A percentile compares a stretch with the other conserved stretches of the same genome.
Evolutionary conservation across 768 basidiomycete genomes (phyloP).

Genomic region (Hirschioporus abietinus): DNA sequence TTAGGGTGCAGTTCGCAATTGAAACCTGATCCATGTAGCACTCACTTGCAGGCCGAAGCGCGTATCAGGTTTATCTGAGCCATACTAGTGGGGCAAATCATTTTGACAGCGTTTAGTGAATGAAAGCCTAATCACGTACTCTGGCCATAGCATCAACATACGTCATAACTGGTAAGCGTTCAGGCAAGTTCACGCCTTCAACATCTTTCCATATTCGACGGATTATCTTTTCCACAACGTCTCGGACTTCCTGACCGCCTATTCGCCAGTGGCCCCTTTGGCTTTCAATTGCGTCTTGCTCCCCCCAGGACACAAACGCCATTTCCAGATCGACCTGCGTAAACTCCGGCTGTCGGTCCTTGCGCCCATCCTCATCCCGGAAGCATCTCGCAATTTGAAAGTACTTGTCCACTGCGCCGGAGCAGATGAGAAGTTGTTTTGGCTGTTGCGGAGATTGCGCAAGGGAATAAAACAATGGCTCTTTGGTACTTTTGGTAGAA

Average conservation of each 20-base stretch:
- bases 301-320: conserved; percentile 87
- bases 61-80: conserved; percentile 92
- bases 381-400: conserved; percentile 94
- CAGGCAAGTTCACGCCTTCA: conserved; percentile 56
- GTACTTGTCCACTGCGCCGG: conserved; percentile 85
- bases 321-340: conserved; percentile 97
- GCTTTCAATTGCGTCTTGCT: conserved; percentile 14
- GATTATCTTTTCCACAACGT: conserved; percentile 71
- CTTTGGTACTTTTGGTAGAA: conserved; percentile 16
- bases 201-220: conserved; percentile 70
- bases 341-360: conserved; percentile 95
- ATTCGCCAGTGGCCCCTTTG: conserved; percentile 62
- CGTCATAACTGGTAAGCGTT: conserved; percentile 74
- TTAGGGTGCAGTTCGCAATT: conserved; percentile 11
- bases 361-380: conserved; percentile 92
- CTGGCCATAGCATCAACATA: conserved; percentile 88
- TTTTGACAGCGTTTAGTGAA: conserved; percentile 15
- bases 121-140: conserved; percentile 37
- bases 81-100: conserved; percentile 52
- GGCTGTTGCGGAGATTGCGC: conserved; percentile 96
- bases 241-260: conserved; percentile 78
- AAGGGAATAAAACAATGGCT: conserved; percentile 71
- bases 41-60: conserved; percentile 82
- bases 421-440: conserved; percentile 88
- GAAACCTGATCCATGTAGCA: conserved; percentile 5